Base-by-base conservation (phyloP, 306 rosid genomes). In the Crotalaria pallida region DNA sequence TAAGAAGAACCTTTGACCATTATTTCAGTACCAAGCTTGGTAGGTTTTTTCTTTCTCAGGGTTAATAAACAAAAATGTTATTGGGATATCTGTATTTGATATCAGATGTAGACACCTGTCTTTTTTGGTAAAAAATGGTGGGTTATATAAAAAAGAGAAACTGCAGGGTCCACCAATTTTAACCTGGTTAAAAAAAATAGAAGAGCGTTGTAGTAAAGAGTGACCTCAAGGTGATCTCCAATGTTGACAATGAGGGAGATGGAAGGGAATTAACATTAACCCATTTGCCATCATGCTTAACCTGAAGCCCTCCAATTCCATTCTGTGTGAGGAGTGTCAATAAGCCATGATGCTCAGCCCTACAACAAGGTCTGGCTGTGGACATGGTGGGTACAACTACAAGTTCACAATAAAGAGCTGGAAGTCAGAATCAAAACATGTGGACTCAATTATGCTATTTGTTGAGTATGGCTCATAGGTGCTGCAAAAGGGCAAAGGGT, bases 331-430 rank as follows among this genome's bases (percentile, higher is more conserved):
- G 79, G 0, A 85, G 58, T 45, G 96, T 84, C 6, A 87, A 11
- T 8, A 84, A 66, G 71, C 82, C 88, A 5, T 77, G 82, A 58
- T 89, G n/a, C 96, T 0, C 82, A 89, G 0, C 0, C 96, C 96
- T 40, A 81, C 15, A 66, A 88, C 90, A 51, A 81, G 79, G 23
- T 83, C 82, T 15, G 96, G 96, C 58, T 87, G 82, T 5, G 92
- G 92, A 66, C 92, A 89, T 0, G 92, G 84, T 13, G 96, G 96
- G 71, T 84, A 89, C 0, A n/a, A n/a, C n/a, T n/a, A n/a, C n/a
- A 79, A 13, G 58, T 89, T 89, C 49, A 68, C 90, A 0, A 15
- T 70, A 9, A 89, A 67, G 2, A 77, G 0, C 23, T 81, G 88
- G 3, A 58, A 50, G 10, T 92, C 80, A 10, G 76, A 58, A 44